These are phyloP conservation scores for Monarda citriodora DNA, from an alignment of 305 asterid genomes.

Conservation along the genomic window DNA sequence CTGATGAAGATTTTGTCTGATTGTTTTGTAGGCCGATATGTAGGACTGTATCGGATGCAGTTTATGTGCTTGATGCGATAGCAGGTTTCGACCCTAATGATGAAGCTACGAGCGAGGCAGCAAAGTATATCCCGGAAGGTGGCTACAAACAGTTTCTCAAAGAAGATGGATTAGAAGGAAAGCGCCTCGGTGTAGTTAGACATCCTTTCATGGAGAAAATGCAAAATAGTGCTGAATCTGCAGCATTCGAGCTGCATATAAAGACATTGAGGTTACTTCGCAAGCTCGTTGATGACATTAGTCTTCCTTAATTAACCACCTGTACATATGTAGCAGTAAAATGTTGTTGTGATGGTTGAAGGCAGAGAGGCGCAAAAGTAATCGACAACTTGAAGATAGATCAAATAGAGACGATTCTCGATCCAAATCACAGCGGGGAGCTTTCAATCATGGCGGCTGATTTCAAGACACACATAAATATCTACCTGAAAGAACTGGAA, in stretches of 20 bases:
- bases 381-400: conserved; percentile 56
- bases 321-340: too few relatives aligned
- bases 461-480: conserved; percentile 46
- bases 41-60: conserved; percentile 46
- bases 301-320: neutral
- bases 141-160: conserved; percentile 46
- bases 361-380: conserved; percentile 48
- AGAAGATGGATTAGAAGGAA: conserved; percentile 32
- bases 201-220: conserved; percentile 43
- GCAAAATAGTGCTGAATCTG: conserved; percentile 18
- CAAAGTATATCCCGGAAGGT: conserved; percentile 40
- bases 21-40: conserved; percentile 36
- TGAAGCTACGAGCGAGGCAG: conserved; percentile 33
- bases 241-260: conserved; percentile 45
- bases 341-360: conserved; percentile 15
- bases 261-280: conserved; percentile 40
- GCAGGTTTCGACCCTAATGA: conserved; percentile 41
- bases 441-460: conserved; percentile 42
- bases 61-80: conserved; percentile 40
- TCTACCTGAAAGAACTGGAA: conserved; percentile 44
- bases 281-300: neutral
- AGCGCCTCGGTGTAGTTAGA: conserved; percentile 61
- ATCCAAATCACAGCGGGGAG: conserved; percentile 57
- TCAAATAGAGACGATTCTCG: conserved; percentile 35
- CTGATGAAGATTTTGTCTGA: conserved; percentile 14